Evolutionary conservation across 805 yeast genomes (phyloP).

Genomic region (Monosporozyma siamensis): DNA sequence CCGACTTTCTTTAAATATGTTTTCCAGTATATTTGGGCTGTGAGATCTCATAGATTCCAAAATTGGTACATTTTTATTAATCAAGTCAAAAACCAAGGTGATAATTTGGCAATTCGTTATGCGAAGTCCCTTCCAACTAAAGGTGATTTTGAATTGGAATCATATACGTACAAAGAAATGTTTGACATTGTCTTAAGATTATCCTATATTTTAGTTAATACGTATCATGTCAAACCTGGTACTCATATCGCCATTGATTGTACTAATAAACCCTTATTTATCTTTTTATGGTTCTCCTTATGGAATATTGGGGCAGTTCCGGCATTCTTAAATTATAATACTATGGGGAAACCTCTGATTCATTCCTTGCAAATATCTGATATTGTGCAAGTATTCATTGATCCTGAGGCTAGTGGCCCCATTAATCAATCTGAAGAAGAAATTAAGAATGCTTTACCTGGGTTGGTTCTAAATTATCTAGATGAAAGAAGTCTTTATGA

Average conservation of each 20-base stretch:
- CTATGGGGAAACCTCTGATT: slow-evolving; percentile 59
- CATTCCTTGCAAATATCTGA: slow-evolving; percentile 73
- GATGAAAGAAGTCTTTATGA: slow-evolving; percentile 41
- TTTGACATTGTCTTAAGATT: slow-evolving; percentile 57
- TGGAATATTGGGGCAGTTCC: slow-evolving; percentile 92
- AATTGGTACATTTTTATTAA: slow-evolving; percentile 64
- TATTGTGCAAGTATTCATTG: slow-evolving; percentile 58
- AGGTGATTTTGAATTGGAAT: slow-evolving; percentile 50
- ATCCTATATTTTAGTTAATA: slow-evolving; percentile 52
- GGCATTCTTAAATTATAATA: slow-evolving; percentile 76
- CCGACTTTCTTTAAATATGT: slow-evolving; percentile 37
- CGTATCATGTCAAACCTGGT: slow-evolving; percentile 54
- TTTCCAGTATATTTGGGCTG: slow-evolving; percentile 31
- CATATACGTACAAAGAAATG: slow-evolving; percentile 58
- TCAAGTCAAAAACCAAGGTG: slow-evolving; percentile 39
- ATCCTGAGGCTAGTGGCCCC: slow-evolving; percentile 52
- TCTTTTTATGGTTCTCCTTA: slow-evolving; percentile 71
- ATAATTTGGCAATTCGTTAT: slow-evolving; percentile 55
- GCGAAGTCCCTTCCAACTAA: slow-evolving; percentile 32
- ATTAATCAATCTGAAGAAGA: slow-evolving; percentile 42
- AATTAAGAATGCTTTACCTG: slow-evolving; percentile 31
- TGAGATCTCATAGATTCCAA: slow-evolving; percentile 33
- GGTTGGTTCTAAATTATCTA: slow-evolving; percentile 39
- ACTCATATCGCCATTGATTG: slow-evolving; percentile 68
- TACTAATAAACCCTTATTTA: slow-evolving; percentile 74